A percentile compares a stretch with the other conserved stretches of the same genome.
phyloP scores from a whole-genome alignment of 2,329 filamentous ascomycete genomes.

The Phyllosticta ampelicida region DNA sequence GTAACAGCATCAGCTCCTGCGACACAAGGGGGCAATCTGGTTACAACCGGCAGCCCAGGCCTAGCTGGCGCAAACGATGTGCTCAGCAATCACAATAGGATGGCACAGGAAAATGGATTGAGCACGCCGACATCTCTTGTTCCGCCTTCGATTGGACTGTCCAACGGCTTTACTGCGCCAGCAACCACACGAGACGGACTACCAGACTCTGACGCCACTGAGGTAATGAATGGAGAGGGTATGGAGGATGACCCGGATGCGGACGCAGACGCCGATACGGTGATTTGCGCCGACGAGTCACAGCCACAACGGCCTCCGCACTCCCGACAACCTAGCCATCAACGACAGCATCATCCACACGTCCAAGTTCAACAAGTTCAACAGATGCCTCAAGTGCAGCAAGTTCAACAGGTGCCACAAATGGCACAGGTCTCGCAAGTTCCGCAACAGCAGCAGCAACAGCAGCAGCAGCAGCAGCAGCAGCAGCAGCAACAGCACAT shows the following conservation, averaged over 20 bases:
- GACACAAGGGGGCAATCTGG: not conserved
- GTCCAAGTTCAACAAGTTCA: constrained; percentile 2
- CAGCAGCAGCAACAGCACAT: constrained; percentile 4
- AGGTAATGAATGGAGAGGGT: constrained; percentile 4
- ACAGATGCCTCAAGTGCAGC: not conserved
- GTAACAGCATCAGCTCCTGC: not conserved
- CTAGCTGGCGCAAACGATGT: not conserved
- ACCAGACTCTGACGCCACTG: constrained; percentile 6
- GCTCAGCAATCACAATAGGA: not conserved
- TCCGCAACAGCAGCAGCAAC: constrained; percentile 1
- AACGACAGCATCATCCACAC: constrained; percentile 3
- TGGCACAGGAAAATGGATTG: not conserved
- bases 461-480: constrained; percentile 4
- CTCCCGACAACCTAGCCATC: not conserved
- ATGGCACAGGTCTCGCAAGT: constrained; percentile 14
- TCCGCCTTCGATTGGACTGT: not conserved
- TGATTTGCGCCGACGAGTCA: constrained; percentile 1
- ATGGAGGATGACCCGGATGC: constrained; percentile 7
- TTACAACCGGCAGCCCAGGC: not conserved
- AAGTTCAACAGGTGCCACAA: constrained; percentile 12
- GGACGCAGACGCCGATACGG: constrained; percentile 8
- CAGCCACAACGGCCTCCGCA: constrained; percentile 1
- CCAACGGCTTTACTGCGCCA: constrained; percentile 1
- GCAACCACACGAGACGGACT: constrained; percentile 1
- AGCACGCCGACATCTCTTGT: constrained; percentile 1